Evolutionary conservation across 768 basidiomycete genomes (phyloP), one percentile per base, ranked within the genome.

Genomic region (Mycena capillaripes): DNA sequence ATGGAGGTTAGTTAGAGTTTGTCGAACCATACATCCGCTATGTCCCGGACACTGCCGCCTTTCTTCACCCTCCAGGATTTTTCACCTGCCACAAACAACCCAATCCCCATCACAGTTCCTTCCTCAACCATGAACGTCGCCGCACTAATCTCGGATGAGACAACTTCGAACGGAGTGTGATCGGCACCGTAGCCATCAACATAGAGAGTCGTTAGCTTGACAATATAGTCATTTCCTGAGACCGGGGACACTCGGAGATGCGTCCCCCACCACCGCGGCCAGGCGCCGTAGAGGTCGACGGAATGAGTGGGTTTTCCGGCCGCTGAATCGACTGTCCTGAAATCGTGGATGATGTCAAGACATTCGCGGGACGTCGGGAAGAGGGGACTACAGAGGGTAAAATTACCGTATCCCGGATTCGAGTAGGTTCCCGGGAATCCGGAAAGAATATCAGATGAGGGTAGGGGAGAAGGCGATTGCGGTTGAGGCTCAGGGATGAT

Each of bases 181-280:
- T 86, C 80, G 30, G 70, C 76, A n/a, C 86, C 85, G 53, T 82
- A 86, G 12, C 86, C 85, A 0, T 80, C 29, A 0, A 84, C 80
- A 71, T 82, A 86, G 4, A 85, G 74, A 7, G 74, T 74, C 7
- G 81, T 78, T 2, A 77, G 48, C 10, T 65, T 25, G 8, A 9
- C 16, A 80, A 36, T 0, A 69, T 83, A 84, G 17, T 58, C 38
- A 38, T 74, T 40, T 9, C 70, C 79, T 8, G 69, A 46, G 14
- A 63, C 16, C 4, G 34, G 69, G 11, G 38, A 38, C 3, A 84
- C 60, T 8, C 84, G 83, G 10, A 85, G 38, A 72, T 88, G 86
- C 16, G 82, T 79, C 0, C 80, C 76, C 82, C 81, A 85, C 29
- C 79, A 30, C 16, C 80, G 81, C 4, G 80, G 76, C 80, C 83